phyloP scores from a whole-genome alignment of 345 rosid species.

The Sapria himalayana region DNA sequence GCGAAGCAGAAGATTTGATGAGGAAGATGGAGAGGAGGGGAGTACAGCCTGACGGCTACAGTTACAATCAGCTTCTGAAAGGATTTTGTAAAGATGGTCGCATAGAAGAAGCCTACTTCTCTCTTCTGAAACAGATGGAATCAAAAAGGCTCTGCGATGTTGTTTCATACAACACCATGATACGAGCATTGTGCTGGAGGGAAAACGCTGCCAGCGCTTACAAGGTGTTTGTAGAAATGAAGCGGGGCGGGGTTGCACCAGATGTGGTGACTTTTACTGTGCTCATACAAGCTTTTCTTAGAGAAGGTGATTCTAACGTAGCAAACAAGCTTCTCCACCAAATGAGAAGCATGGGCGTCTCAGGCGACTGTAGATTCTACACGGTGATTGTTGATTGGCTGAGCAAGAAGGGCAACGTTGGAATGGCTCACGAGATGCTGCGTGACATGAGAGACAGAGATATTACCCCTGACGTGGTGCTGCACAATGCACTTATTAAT shows the following conservation, averaged over 20 bases:
- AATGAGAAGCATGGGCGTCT: constrained; percentile 37
- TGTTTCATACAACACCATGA: constrained; percentile 67
- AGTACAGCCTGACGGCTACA: constrained; percentile 54
- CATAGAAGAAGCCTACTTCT: constrained; percentile 30
- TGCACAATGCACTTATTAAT: constrained; percentile 63
- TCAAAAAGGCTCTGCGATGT: constrained; percentile 49
- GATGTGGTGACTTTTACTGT: constrained; percentile 63
- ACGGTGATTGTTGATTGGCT: constrained; percentile 58
- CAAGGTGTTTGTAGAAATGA: constrained; percentile 57
- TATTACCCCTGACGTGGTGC: constrained; percentile 47
- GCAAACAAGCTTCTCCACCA: constrained; percentile 52
- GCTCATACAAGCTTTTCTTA: constrained; percentile 52
- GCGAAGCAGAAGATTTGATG: constrained; percentile 39
- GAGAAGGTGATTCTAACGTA: constrained; percentile 30
- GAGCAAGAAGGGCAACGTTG: constrained; percentile 58
- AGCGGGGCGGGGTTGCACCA: constrained; percentile 28
- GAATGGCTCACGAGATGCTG: constrained; percentile 37
- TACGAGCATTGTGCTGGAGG: constrained; percentile 34
- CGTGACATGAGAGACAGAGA: constrained; percentile 60
- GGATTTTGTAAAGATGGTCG: constrained; percentile 41
- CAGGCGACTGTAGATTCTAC: constrained; percentile 55
- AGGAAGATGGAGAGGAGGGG: constrained; percentile 50
- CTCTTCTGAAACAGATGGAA: constrained; percentile 46
- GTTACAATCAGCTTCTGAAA: constrained; percentile 71
- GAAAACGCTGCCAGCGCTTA: constrained; percentile 27